These are phyloP conservation scores for Backusella macrospora DNA, from an alignment of 192 early-diverging fungal genomes.

Conservation along the genomic window DNA sequence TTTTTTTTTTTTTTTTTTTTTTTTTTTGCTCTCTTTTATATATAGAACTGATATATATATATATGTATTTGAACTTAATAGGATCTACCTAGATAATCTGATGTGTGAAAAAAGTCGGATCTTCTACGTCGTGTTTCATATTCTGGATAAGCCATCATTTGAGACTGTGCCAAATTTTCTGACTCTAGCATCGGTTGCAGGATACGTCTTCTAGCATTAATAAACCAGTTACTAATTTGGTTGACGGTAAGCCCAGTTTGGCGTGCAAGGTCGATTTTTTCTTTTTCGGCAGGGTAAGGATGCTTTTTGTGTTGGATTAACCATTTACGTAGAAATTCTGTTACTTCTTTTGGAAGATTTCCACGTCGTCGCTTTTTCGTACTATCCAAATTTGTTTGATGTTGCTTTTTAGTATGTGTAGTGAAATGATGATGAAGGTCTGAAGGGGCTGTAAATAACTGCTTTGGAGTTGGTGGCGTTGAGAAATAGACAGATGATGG, in stretches of 20 bases:
- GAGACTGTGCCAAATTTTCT: conserved; percentile 21
- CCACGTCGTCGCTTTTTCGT: conserved; percentile 42
- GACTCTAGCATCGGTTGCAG: conserved; percentile 53
- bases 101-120: conserved; percentile 17
- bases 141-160: conserved; percentile 27
- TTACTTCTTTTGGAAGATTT: conserved; percentile 50
- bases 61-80: not conserved
- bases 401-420: conserved; percentile 16
- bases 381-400: conserved; percentile 17
- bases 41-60: not conserved
- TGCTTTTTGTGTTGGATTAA: conserved; percentile 55
- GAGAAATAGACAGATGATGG: conserved; percentile 17
- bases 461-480: conserved; percentile 17
- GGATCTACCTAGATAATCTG: conserved; percentile 1
- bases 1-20: no score
- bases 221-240: conserved; percentile 69
- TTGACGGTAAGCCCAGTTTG: conserved; percentile 58
- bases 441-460: conserved; percentile 1
- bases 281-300: conserved; percentile 60
- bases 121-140: conserved; percentile 15
- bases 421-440: not conserved
- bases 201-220: conserved; percentile 61
- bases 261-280: conserved; percentile 49
- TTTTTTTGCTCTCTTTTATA: not conserved
- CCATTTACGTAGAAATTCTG: conserved; percentile 54